Conservation (phyloP, 805 yeast species). For the Starmerella asiatica region DNA sequence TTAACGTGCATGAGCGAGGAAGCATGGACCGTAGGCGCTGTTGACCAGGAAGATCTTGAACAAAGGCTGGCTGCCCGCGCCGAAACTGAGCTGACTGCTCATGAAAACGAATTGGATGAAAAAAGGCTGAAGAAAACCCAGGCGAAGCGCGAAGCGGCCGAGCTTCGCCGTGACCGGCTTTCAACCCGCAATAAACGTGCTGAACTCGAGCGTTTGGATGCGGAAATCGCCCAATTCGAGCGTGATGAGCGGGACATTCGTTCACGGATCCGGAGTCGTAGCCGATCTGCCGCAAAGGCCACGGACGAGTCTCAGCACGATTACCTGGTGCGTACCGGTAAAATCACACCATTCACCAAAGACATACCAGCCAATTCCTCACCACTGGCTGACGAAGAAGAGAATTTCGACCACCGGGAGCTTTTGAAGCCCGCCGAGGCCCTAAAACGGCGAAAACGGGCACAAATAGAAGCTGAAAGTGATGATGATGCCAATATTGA, state of each 20-base stretch:
- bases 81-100: constrained; percentile 41
- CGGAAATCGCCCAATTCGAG: constrained; percentile 40
- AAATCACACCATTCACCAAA: constrained; percentile 79
- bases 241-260: constrained; percentile 53
- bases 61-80: constrained; percentile 48
- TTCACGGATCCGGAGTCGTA: constrained; percentile 32
- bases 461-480: too few species aligned
- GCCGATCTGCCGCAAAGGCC: neutral
- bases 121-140: constrained; percentile 60
- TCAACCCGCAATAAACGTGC: constrained; percentile 38
- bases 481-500: constrained; percentile 21
- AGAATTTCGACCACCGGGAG: constrained; percentile 17
- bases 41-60: constrained; percentile 75
- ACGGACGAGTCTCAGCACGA: constrained; percentile 73
- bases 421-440: constrained; percentile 10
- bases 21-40: constrained; percentile 27
- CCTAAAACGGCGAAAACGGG: too few species aligned
- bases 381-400: constrained; percentile 16
- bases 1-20: constrained; percentile 2
- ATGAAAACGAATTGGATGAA: constrained; percentile 59
- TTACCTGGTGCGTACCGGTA: constrained; percentile 73
- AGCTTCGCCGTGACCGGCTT: constrained; percentile 34
- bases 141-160: constrained; percentile 34
- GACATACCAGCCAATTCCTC: constrained; percentile 17
- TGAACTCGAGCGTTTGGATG: constrained; percentile 41